A percentile compares a stretch with the other conserved stretches of the same genome.
Conservation (phyloP, 257 asterid genomes). For the Solanum rostratum region DNA sequence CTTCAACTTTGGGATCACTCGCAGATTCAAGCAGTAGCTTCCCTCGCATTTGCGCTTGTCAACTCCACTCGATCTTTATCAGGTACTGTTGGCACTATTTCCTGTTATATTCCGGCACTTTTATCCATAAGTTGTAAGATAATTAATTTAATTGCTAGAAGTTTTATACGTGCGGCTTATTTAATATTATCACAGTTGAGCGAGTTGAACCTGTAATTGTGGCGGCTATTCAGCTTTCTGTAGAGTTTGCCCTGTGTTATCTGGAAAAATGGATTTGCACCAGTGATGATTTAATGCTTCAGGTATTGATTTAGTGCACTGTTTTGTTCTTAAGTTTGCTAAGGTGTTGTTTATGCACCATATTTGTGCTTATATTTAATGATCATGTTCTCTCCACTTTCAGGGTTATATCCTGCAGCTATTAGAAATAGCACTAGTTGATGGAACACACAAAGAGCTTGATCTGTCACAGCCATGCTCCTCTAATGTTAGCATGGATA, state of each 20-base stretch:
- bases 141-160: neutral
- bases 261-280: slow-evolving; percentile 57
- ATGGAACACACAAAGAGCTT: slow-evolving; percentile 55
- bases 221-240: slow-evolving; percentile 65
- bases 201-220: slow-evolving; percentile 66
- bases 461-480: slow-evolving; percentile 37
- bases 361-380: neutral
- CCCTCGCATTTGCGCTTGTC: slow-evolving; percentile 44
- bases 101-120: neutral
- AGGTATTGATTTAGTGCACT: slow-evolving; percentile 33
- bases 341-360: slow-evolving; percentile 1
- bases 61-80: slow-evolving; percentile 56
- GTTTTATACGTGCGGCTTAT: neutral
- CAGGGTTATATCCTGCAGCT: slow-evolving; percentile 59
- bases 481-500: slow-evolving; percentile 25
- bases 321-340: neutral
- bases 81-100: slow-evolving; percentile 24
- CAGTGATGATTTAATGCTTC: slow-evolving; percentile 62
- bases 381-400: neutral
- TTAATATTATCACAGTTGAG: slow-evolving; percentile 45
- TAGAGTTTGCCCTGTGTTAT: slow-evolving; percentile 71
- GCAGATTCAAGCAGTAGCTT: slow-evolving; percentile 68
- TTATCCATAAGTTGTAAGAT: neutral
- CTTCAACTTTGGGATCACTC: slow-evolving; percentile 71
- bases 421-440: slow-evolving; percentile 54